These are phyloP conservation scores for Sclerotinia minor DNA, from an alignment of 2,329 filamentous ascomycete genomes.

Conservation along the genomic window DNA sequence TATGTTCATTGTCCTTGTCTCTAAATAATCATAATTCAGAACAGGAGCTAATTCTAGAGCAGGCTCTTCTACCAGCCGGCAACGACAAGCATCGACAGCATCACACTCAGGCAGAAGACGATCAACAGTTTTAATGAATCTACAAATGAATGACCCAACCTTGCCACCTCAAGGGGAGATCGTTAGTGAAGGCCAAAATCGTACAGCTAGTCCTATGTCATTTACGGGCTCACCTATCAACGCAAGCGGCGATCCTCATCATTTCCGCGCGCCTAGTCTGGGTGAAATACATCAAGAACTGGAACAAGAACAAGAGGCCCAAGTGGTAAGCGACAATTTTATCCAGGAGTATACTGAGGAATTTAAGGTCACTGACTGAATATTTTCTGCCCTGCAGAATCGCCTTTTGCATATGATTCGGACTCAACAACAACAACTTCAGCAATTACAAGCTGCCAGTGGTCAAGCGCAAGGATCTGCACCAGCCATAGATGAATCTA, in stretches of 20 bases:
- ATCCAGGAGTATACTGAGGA: not conserved
- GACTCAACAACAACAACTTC: conserved; percentile 70
- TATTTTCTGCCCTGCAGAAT: conserved; percentile 52
- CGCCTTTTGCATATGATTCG: conserved; percentile 76
- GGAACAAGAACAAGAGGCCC: conserved; percentile 76
- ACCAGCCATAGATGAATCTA: conserved; percentile 44
- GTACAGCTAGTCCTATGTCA: conserved; percentile 49
- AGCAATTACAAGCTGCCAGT: conserved; percentile 53
- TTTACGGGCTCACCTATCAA: conserved; percentile 50
- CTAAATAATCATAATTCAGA: not conserved
- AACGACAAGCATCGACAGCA: conserved; percentile 43
- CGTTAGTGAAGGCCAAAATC: conserved; percentile 50
- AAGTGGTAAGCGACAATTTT: conserved; percentile 57
- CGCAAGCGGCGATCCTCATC: conserved; percentile 54
- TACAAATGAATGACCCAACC: conserved; percentile 70
- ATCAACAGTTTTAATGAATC: conserved; percentile 70
- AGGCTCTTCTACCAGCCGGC: conserved; percentile 50
- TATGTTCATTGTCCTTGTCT: conserved; percentile 41
- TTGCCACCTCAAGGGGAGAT: conserved; percentile 70
- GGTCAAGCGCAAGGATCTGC: conserved; percentile 45
- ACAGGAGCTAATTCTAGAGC: conserved; percentile 19
- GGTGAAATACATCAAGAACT: conserved; percentile 78
- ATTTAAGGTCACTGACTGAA: not conserved
- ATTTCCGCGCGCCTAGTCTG: conserved; percentile 67
- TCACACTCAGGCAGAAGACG: conserved; percentile 59